Base-by-base conservation (phyloP, 2,329 filamentous ascomycete species). In the Penicillium janthinellum region DNA sequence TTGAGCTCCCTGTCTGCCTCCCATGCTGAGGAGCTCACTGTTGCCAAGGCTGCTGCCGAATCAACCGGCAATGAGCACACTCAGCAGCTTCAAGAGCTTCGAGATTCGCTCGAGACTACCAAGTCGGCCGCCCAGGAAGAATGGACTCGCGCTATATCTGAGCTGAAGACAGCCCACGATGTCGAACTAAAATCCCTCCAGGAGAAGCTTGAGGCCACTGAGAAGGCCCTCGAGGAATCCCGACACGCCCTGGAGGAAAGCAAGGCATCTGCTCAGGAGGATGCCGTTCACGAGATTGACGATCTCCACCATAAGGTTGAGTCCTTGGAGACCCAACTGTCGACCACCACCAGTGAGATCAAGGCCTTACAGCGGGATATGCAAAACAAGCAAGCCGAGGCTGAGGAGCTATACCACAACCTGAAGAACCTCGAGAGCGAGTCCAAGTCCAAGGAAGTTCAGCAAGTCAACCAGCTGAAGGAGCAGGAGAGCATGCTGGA, bases 361-460 rank as follows among this genome's bases (percentile, higher is more conserved):
- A 69, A 75, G 58, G 64, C 72, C 35, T 65, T 77, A 25, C 67
- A 78, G 54, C 67, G 67, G 39, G 67, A 73, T 47, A 67, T 78
- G 31, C 70, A 74, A 28, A 66, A 60, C 59, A 77, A 77, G 57
- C 70, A 77, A 20, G 65, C 71, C 25, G 71, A 78, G 59, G 74
- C 75, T 0, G 72, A 75, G 45, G 68, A 69, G 10, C 67, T 80
- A 8, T 73, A 78, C 54, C 72, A 74, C 48, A 76, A 69, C 17
- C 63, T 80, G 45, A 64, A 71, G 51, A 66, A 73, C 5, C 67
- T 77, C 7, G 75, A 79, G 57, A 66, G 67, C n/a, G 71, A 77
- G 62, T 64, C 66, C 15, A 73, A 77, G 61, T 66, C 69, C n/a
- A 78, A 75, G 61, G 73, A 77, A 35, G 69, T 68, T 17, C 68